Percentiles rank a stretch among this genome's conserved stretches.
Evolutionary conservation across 352 stramenopile species (phyloP).

Genomic region (Thraustochytrium striatum): DNA sequence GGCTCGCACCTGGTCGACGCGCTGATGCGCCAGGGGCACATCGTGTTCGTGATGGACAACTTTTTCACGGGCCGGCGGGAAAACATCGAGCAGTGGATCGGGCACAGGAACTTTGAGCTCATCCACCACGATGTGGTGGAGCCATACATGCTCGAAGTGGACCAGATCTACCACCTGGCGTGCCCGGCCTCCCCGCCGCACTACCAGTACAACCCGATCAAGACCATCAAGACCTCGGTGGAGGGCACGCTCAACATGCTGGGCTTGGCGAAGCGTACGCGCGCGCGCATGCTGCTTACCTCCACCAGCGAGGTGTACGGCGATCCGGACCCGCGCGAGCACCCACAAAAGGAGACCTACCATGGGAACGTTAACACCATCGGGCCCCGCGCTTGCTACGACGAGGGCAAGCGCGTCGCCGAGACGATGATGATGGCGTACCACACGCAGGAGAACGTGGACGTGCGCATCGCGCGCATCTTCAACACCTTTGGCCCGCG

Average conservation of each 20-base stretch:
- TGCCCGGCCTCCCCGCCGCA: slow-evolving; percentile 96
- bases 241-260: slow-evolving; percentile 95
- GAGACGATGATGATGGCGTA: slow-evolving; percentile 99
- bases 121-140: slow-evolving; percentile 91
- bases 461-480: slow-evolving; percentile 93
- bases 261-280: slow-evolving; percentile 92
- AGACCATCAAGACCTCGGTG: slow-evolving; percentile 88
- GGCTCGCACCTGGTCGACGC: slow-evolving; percentile 83
- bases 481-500: slow-evolving; percentile 99
- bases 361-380: slow-evolving; percentile 78
- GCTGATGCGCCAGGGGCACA: slow-evolving; percentile 78
- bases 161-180: slow-evolving; percentile 98
- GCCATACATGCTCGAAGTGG: slow-evolving; percentile 92
- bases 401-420: slow-evolving; percentile 97
- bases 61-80: slow-evolving; percentile 84
- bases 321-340: slow-evolving; percentile 86
- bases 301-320: slow-evolving; percentile 96
- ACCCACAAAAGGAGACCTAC: slow-evolving; percentile 65
- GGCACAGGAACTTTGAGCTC: slow-evolving; percentile 82
- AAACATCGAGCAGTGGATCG: slow-evolving; percentile 81
- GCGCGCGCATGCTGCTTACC: slow-evolving; percentile 90
- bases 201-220: slow-evolving; percentile 96
- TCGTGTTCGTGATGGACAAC: slow-evolving; percentile 95
- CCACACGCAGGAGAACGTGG: slow-evolving; percentile 79
- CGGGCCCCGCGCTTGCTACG: slow-evolving; percentile 93